A percentile compares a stretch with the other conserved stretches of the same genome.
Conservation (phyloP, 2,329 filamentous ascomycete genomes). For the Sordariomycetes sp. region DNA sequence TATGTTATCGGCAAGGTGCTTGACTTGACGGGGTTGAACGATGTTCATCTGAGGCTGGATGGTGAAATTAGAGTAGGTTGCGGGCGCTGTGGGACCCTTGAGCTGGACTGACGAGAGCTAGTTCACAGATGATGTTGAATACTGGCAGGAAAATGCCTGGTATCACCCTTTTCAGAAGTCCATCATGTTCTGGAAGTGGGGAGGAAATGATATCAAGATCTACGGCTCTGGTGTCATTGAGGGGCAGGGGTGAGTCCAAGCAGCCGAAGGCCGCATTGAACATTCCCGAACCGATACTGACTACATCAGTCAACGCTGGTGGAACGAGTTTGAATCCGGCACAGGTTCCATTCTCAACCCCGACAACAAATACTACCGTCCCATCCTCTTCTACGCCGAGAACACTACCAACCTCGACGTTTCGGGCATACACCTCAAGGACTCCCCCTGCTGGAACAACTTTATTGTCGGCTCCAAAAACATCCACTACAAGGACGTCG, state of each 20-base stretch:
- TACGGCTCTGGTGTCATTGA: slow-evolving; percentile 47
- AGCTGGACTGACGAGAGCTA: background rate
- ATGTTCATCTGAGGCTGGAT: too few species aligned
- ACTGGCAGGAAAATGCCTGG: too few species aligned
- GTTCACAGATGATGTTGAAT: background rate
- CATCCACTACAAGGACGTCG: slow-evolving; percentile 43
- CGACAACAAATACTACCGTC: slow-evolving; percentile 45
- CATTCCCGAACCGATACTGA: too few species aligned
- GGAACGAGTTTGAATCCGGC: slow-evolving; percentile 30
- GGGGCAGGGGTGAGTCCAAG: too few species aligned
- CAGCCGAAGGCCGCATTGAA: too few species aligned
- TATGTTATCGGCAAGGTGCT: too few species aligned
- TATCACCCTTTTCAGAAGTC: slow-evolving; percentile 39
- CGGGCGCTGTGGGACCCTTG: background rate
- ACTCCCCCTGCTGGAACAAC: slow-evolving; percentile 56
- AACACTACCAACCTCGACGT: slow-evolving; percentile 50
- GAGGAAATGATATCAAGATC: slow-evolving; percentile 51
- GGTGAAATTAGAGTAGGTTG: background rate
- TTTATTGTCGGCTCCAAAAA: slow-evolving; percentile 48
- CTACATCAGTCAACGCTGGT: slow-evolving; percentile 25
- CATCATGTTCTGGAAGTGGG: slow-evolving; percentile 57
- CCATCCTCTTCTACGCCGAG: slow-evolving; percentile 52
- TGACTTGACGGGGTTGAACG: too few species aligned
- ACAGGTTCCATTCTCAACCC: slow-evolving; percentile 35
- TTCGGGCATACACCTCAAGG: slow-evolving; percentile 48